A percentile compares a stretch with the other conserved stretches of the same genome.
phyloP scores from a whole-genome alignment of 306 rosid species.

The Clitoria ternatea region DNA sequence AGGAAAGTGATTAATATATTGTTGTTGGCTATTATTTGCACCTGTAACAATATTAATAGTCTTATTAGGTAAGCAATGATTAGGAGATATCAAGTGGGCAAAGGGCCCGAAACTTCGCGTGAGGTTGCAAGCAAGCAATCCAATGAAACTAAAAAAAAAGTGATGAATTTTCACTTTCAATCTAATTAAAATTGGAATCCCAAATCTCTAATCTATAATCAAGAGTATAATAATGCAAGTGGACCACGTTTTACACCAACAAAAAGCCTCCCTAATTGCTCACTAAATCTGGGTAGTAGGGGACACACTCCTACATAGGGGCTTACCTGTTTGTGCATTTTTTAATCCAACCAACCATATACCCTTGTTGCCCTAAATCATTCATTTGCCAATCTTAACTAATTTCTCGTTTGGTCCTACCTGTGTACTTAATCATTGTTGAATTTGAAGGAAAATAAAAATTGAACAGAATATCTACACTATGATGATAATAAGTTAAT shows the following conservation, averaged over 20 bases:
- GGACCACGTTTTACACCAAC: constrained; percentile 44
- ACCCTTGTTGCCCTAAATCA: not conserved
- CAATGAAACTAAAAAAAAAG: not conserved
- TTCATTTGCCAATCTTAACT: constrained; percentile 1
- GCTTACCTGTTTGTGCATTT: constrained; percentile 4
- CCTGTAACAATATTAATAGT: not conserved
- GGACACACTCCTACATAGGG: constrained; percentile 34
- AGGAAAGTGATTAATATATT: not conserved
- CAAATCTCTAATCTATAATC: not conserved
- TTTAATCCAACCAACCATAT: constrained; percentile 6
- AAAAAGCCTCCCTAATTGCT: constrained; percentile 25
- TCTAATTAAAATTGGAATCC: not conserved
- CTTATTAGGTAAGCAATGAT: not conserved
- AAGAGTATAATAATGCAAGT: constrained; percentile 18
- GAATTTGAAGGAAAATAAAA: not conserved
- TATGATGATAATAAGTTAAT: not conserved
- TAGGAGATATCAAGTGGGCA: constrained; percentile 1
- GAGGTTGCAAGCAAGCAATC: not conserved
- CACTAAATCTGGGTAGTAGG: constrained; percentile 21
- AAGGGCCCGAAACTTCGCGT: constrained; percentile 20
- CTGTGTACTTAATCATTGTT: not conserved
- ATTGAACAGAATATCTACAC: not conserved
- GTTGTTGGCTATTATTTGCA: not conserved
- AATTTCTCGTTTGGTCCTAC: not conserved
- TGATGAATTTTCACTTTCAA: not conserved